Evolutionary conservation across 2,329 filamentous ascomycete genomes (phyloP).

Genomic region (Diaporthe eres): DNA sequence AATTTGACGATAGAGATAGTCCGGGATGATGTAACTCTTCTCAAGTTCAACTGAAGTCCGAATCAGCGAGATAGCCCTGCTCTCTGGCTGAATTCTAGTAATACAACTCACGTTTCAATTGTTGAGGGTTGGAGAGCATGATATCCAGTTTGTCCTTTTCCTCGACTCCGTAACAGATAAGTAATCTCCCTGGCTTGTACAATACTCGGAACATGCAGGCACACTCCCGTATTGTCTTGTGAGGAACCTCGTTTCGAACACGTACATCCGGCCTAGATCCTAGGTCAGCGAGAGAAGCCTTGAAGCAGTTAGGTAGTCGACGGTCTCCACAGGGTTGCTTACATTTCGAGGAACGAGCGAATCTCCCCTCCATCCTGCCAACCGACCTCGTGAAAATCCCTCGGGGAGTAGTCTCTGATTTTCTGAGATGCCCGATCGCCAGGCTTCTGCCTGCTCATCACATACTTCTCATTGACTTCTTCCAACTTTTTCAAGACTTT

Average conservation of each 20-base stretch:
- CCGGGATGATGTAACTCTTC: background rate
- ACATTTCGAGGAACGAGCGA: background rate
- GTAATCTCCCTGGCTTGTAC: background rate
- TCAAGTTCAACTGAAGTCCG: background rate
- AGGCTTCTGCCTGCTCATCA: background rate
- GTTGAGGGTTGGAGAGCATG: background rate
- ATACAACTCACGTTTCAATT: background rate
- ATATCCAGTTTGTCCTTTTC: background rate
- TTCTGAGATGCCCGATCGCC: background rate
- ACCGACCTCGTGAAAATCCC: background rate
- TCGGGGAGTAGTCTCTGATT: background rate
- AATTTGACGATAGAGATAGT: slow-evolving; percentile 1
- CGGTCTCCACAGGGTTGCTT: background rate
- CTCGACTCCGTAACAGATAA: background rate
- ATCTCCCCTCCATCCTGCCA: background rate
- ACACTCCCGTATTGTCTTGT: background rate
- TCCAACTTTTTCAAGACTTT: background rate
- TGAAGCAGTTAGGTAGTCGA: background rate
- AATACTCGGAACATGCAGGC: background rate
- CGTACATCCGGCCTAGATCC: background rate
- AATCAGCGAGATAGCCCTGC: background rate
- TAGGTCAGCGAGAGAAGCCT: background rate
- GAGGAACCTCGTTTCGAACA: background rate
- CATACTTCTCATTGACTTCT: background rate
- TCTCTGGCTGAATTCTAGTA: background rate